These are phyloP conservation scores for Syzygium grande DNA, from an alignment of 345 rosid genomes.

Conservation along the genomic window DNA sequence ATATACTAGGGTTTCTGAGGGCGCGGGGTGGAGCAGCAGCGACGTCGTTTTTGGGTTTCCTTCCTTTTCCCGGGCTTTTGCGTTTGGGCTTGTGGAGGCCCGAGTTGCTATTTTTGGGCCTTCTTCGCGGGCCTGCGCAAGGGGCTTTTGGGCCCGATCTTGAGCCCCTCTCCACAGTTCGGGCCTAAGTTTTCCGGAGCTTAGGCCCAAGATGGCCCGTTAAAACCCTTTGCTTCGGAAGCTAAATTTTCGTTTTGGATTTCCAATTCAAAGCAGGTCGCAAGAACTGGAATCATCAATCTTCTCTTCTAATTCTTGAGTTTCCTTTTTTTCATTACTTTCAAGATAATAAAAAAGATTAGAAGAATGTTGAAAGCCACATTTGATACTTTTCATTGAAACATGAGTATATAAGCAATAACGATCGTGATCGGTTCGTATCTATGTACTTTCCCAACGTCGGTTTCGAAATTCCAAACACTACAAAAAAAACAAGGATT, in stretches of 20 bases:
- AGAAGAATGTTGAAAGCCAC: neutral
- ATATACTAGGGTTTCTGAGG: neutral
- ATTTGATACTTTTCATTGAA: no score
- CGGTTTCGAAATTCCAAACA: neutral
- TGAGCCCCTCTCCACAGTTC: neutral
- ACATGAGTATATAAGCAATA: accelerated
- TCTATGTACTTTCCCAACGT: neutral
- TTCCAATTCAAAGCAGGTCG: neutral
- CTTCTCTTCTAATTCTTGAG: neutral
- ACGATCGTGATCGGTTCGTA: neutral
- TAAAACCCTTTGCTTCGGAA: neutral
- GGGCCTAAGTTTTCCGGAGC: neutral
- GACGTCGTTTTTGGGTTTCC: neutral
- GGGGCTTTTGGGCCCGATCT: neutral
- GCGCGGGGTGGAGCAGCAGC: neutral
- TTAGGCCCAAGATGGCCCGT: neutral
- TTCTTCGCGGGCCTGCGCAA: neutral
- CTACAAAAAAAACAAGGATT: no score
- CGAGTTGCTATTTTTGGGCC: neutral
- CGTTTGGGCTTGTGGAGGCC: neutral
- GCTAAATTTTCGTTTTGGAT: neutral
- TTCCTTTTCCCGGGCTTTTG: neutral
- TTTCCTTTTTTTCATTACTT: neutral
- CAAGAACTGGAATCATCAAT: neutral
- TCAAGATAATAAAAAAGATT: neutral